Conservation (phyloP, 768 basidiomycete species). For the Rubroboletus satanas region DNA sequence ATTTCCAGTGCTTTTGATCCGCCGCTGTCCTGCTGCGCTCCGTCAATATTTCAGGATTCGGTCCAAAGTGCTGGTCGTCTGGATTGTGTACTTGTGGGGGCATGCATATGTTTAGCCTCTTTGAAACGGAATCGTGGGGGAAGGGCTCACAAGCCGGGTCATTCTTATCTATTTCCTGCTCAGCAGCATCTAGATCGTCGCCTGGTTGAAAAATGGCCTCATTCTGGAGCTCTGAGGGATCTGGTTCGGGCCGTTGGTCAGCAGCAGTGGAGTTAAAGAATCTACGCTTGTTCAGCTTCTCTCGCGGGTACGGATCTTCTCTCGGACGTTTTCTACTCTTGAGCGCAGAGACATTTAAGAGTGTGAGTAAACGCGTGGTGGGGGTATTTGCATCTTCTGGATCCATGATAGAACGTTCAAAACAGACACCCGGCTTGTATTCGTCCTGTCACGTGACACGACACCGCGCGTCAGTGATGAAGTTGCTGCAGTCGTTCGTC, state of each 20-base stretch:
- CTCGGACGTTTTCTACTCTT: constrained; percentile 60
- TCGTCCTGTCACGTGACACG: constrained; percentile 18
- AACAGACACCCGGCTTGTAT: background rate
- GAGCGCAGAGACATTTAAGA: constrained; percentile 85
- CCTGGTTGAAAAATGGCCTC: constrained; percentile 9
- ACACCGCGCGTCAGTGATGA: background rate
- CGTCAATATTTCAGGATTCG: constrained; percentile 48
- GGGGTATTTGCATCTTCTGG: constrained; percentile 44
- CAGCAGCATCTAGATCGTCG: constrained; percentile 26
- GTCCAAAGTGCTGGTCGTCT: constrained; percentile 77
- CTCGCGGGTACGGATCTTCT: constrained; percentile 37
- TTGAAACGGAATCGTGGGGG: background rate
- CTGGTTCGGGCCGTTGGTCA: constrained; percentile 11
- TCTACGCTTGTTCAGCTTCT: constrained; percentile 70
- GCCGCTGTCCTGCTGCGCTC: constrained; percentile 48
- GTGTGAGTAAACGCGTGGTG: constrained; percentile 78
- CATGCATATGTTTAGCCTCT: background rate
- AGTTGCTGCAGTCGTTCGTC: background rate
- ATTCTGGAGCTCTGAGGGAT: constrained; percentile 3
- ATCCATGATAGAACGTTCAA: constrained; percentile 15
- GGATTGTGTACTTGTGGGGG: constrained; percentile 33
- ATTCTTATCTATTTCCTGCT: constrained; percentile 31
- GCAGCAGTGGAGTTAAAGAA: constrained; percentile 34
- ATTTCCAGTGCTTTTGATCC: constrained; percentile 57
- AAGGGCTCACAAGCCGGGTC: constrained; percentile 14